These are phyloP conservation scores for Fusarium torreyae DNA, from an alignment of 2,329 filamentous ascomycete species.

Conservation along the genomic window DNA sequence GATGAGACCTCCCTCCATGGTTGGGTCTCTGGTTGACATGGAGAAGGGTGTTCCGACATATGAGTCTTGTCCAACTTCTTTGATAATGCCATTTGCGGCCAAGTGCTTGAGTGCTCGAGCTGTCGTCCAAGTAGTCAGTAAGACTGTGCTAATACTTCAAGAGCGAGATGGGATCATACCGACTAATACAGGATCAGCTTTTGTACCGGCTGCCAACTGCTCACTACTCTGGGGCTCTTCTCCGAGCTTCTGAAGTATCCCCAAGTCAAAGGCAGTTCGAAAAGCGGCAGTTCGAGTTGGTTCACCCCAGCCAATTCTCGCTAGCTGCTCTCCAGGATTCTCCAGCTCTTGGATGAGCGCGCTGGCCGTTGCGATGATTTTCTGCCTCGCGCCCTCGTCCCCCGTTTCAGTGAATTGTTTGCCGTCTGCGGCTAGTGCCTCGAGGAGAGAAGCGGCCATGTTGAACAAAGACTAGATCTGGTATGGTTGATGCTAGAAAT, in stretches of 20 bases:
- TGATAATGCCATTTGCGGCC: slow-evolving; percentile 21
- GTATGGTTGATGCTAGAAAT: background rate
- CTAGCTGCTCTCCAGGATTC: slow-evolving; percentile 33
- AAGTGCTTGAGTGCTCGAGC: slow-evolving; percentile 29
- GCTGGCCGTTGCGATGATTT: slow-evolving; percentile 19
- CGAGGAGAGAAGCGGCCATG: slow-evolving; percentile 18
- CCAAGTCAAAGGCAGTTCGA: slow-evolving; percentile 35
- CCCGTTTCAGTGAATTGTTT: slow-evolving; percentile 13
- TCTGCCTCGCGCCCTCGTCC: slow-evolving; percentile 21
- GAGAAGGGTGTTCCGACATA: slow-evolving; percentile 20
- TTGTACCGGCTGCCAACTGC: slow-evolving; percentile 20
- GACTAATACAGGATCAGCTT: slow-evolving; percentile 25
- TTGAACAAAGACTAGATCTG: background rate
- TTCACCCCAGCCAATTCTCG: slow-evolving; percentile 36
- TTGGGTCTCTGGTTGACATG: slow-evolving; percentile 30
- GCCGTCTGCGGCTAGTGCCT: slow-evolving; percentile 23
- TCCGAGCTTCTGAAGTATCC: slow-evolving; percentile 30
- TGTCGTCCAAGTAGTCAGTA: background rate
- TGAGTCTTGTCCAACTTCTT: slow-evolving; percentile 19
- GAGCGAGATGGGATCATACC: background rate
- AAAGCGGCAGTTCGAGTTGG: slow-evolving; percentile 35
- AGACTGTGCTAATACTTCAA: background rate
- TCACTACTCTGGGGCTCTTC: slow-evolving; percentile 22
- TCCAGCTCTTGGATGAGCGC: slow-evolving; percentile 30
- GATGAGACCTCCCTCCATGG: slow-evolving; percentile 28